These are phyloP conservation scores for Cryptococcus wingfieldii DNA, from an alignment of 1,284 basidiomycete genomes.

Conservation along the genomic window DNA sequence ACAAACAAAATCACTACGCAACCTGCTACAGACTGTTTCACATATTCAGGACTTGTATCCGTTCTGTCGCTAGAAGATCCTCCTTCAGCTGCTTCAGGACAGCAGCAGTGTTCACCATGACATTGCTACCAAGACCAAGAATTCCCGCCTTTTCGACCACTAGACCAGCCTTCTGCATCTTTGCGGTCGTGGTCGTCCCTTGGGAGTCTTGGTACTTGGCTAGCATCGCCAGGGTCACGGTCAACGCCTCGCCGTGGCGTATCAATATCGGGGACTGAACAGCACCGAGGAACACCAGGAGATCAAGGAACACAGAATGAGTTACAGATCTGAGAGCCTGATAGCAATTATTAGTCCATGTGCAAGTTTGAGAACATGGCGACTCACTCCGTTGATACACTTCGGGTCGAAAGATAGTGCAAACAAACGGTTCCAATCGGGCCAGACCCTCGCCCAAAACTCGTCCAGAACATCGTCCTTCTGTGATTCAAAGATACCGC, in stretches of 20 bases:
- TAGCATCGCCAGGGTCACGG: conserved; percentile 18
- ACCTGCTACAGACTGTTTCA: neutral
- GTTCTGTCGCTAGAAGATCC: conserved; percentile 27
- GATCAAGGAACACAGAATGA: conserved; percentile 34
- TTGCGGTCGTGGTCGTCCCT: conserved; percentile 6
- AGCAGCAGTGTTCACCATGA: neutral
- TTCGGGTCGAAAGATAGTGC: conserved; percentile 20
- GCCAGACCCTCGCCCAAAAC: conserved; percentile 39
- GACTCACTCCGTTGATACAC: conserved; percentile 35
- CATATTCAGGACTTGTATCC: conserved; percentile 14
- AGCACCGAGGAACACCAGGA: conserved; percentile 28
- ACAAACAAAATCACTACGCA: too few species aligned
- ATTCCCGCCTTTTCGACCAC: conserved; percentile 7
- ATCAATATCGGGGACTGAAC: conserved; percentile 20
- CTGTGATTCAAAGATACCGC: neutral
- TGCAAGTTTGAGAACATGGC: neutral
- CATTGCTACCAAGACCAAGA: neutral
- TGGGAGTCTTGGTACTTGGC: conserved; percentile 8
- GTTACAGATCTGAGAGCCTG: conserved; percentile 31
- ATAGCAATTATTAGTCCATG: neutral
- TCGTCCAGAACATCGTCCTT: conserved; percentile 17
- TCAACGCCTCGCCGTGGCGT: conserved; percentile 17
- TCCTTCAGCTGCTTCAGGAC: conserved; percentile 12
- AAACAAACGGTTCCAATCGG: conserved; percentile 38
- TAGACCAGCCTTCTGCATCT: conserved; percentile 17